Evolutionary conservation across 2,329 filamentous ascomycete species (phyloP).

Genomic region (Curvularia sp.): DNA sequence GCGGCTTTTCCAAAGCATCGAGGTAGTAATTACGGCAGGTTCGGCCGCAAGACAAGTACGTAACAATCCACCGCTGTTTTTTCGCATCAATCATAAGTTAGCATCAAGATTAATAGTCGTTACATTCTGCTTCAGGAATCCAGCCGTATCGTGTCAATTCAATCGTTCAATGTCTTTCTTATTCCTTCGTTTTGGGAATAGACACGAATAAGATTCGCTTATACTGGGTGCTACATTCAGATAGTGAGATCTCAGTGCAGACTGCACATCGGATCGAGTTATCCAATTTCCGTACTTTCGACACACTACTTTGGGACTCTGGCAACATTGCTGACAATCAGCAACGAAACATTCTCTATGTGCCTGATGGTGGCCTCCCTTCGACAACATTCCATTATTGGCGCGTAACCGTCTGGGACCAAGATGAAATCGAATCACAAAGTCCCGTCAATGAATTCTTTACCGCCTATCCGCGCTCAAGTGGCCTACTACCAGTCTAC

Average conservation of each 20-base stretch:
- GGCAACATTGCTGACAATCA: constrained; percentile 23
- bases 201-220: constrained; percentile 50
- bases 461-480: constrained; percentile 50
- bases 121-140: no score
- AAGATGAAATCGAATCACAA: constrained; percentile 32
- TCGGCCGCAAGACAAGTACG: no score
- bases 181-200: constrained; percentile 45
- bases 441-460: constrained; percentile 49
- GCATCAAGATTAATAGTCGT: no score
- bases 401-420: constrained; percentile 50
- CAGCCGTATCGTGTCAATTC: no score
- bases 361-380: constrained; percentile 43
- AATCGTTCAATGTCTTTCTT: constrained; percentile 28
- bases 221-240: constrained; percentile 45
- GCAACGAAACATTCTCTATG: constrained; percentile 42
- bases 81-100: no score
- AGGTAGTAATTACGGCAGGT: no score
- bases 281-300: not conserved
- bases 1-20: no score
- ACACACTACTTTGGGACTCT: not conserved
- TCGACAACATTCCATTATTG: constrained; percentile 50
- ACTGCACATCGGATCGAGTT: constrained; percentile 23
- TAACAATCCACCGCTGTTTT: no score
- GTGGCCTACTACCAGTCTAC: constrained; percentile 47
- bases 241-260: constrained; percentile 41